Evolutionary conservation across 169 alveolate species (phyloP).

Genomic region (Plasmodium malariae): DNA sequence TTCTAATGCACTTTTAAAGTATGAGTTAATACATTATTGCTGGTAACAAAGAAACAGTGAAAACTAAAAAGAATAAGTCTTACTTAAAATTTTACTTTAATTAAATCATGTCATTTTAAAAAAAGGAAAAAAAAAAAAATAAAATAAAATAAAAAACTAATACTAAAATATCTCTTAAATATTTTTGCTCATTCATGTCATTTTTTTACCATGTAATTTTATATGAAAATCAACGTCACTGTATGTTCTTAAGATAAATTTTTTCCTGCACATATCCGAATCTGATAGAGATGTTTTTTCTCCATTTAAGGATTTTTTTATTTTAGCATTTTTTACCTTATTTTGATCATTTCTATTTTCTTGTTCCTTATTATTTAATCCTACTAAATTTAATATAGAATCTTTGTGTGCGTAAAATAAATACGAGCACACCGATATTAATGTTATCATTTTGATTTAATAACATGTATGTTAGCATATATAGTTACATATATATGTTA

Average conservation of each 20-base stretch:
- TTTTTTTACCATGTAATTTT: conserved; percentile 9
- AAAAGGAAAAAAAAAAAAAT: conserved; percentile 2
- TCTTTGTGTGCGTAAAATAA: conserved; percentile 68
- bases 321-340: conserved; percentile 16
- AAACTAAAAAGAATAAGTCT: not conserved
- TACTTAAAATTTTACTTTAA: not conserved
- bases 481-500: conserved; percentile 13
- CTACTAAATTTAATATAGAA: conserved; percentile 43
- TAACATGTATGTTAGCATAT: conserved; percentile 5
- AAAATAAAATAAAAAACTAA: not conserved
- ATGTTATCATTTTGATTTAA: conserved; percentile 60
- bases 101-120: not conserved
- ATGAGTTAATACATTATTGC: not conserved
- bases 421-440: conserved; percentile 71
- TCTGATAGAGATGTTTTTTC: conserved; percentile 54
- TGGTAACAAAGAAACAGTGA: not conserved
- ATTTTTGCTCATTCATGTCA: not conserved
- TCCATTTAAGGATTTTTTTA: conserved; percentile 17
- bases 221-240: conserved; percentile 67
- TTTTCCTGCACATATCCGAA: conserved; percentile 54
- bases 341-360: conserved; percentile 2
- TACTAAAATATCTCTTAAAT: not conserved
- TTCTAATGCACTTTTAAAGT: conserved; percentile 10
- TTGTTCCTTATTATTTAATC: conserved; percentile 40
- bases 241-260: conserved; percentile 65